phyloP scores from a whole-genome alignment of 139 green algal species.

The Microglena sp. region DNA sequence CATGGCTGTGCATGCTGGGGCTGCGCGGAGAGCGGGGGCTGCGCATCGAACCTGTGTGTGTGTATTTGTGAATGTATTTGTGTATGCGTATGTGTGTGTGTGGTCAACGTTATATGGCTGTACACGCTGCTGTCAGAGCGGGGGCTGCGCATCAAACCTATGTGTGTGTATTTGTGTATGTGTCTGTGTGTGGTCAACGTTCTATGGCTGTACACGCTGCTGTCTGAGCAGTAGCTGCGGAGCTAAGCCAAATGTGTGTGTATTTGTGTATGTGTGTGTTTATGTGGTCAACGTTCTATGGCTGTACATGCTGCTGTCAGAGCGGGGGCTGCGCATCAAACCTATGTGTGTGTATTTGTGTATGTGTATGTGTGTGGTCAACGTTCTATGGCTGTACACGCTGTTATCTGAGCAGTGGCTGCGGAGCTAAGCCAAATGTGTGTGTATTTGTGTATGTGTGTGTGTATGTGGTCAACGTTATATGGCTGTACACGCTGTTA shows the following conservation, averaged over 20 bases:
- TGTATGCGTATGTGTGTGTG: conserved; percentile 2
- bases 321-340: conserved; percentile 19
- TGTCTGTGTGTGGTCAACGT: neutral
- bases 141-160: conserved; percentile 14
- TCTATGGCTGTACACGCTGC: neutral
- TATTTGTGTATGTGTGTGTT: conserved; percentile 5
- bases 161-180: neutral
- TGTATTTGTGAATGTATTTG: neutral
- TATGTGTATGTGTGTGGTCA: neutral
- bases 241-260: neutral
- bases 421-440: neutral
- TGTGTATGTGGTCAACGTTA: neutral
- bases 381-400: neutral
- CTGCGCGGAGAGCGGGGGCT: conserved; percentile 20
- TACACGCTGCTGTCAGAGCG: conserved; percentile 21
- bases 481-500: neutral
- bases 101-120: conserved; percentile 24
- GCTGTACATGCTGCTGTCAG: conserved; percentile 22
- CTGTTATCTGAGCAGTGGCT: neutral
- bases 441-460: neutral
- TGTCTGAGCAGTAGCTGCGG: too few species aligned
- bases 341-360: neutral
- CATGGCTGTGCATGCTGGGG: conserved; percentile 15
- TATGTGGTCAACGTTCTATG: conserved; percentile 21
- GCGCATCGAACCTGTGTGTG: neutral